phyloP scores from a whole-genome alignment of 345 rosid genomes.

The Conringia planisiliqua region DNA sequence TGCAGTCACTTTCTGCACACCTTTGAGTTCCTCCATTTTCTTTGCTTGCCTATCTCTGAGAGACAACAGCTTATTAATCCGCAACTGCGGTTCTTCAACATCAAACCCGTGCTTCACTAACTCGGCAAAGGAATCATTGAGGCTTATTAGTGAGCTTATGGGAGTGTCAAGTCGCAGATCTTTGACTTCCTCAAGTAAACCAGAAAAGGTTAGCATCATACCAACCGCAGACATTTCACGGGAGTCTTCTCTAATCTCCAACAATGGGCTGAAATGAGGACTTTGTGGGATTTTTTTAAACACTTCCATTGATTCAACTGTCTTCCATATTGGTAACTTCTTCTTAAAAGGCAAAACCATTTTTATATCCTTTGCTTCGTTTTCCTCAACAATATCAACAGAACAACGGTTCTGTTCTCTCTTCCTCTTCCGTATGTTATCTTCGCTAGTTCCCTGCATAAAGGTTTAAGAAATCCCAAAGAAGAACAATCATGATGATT shows the following conservation, averaged over 20 bases:
- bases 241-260: constrained; percentile 43
- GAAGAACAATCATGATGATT: not conserved
- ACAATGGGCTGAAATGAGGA: constrained; percentile 60
- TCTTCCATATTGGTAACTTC: constrained; percentile 49
- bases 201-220: constrained; percentile 49
- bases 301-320: constrained; percentile 58
- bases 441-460: not conserved
- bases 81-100: constrained; percentile 27
- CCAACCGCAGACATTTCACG: constrained; percentile 72
- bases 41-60: constrained; percentile 33
- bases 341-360: constrained; percentile 45
- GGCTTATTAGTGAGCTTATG: constrained; percentile 34
- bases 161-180: constrained; percentile 28
- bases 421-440: constrained; percentile 10
- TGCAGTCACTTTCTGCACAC: constrained; percentile 24
- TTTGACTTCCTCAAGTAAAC: constrained; percentile 54
- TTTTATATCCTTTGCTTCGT: constrained; percentile 8
- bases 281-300: constrained; percentile 41
- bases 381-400: not conserved
- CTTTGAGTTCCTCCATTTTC: constrained; percentile 28
- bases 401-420: not conserved
- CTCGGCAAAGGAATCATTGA: constrained; percentile 45
- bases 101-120: constrained; percentile 62
- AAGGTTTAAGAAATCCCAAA: not conserved
- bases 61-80: constrained; percentile 43